Evolutionary conservation across 106 monocot species (phyloP), one percentile per base, ranked within the genome.

Genomic region (Phalaenopsis equestris): DNA sequence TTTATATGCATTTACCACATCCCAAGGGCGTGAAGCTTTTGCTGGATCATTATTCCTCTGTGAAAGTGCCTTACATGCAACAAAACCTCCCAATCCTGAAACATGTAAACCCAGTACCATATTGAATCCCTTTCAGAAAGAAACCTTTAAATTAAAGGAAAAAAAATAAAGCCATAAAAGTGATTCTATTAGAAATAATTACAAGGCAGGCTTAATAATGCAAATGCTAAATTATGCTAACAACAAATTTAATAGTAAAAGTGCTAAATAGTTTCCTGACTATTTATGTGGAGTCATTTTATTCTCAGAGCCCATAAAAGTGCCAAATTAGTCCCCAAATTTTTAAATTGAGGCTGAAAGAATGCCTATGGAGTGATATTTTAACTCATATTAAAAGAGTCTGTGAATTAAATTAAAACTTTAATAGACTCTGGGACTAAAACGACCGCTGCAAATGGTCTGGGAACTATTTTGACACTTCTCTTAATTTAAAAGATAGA

Each of bases 11-110:
- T 85, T 68, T 91, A 96, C 96, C 85, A 77, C 72, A 80, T 97
- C 96, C 96, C 96, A 97, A n/a, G 96, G 96, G 19, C 96, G 89
- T 56, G 96, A 97, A 78, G 96, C 96, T 85, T 87, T 97, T 30
- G 90, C 82, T 52, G 96, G 96, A 86, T 97, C 90, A 85, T 55
- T 82, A 80, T 97, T 97, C 82, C 96, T 86, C 76, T 94, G 92
- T 37, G 96, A 94, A 80, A 97, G 93, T 73, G 96, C 90, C 84
- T 88, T 90, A 84, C 96, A 97, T 47, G 96, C 96, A 55, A 97
- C 96, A 92, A 97, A 97, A 73, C 95, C 95, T 84, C 92, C 95
- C 79, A 95, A 78, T 57, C 95, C 94, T 95, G 79, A 72, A 76
- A 86, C 47, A 39, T 24, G 78, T 2, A 41, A 79, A 56, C 47